Conservation (phyloP, 1,139 yeast species). For the Casaregolazyma lundiana region DNA sequence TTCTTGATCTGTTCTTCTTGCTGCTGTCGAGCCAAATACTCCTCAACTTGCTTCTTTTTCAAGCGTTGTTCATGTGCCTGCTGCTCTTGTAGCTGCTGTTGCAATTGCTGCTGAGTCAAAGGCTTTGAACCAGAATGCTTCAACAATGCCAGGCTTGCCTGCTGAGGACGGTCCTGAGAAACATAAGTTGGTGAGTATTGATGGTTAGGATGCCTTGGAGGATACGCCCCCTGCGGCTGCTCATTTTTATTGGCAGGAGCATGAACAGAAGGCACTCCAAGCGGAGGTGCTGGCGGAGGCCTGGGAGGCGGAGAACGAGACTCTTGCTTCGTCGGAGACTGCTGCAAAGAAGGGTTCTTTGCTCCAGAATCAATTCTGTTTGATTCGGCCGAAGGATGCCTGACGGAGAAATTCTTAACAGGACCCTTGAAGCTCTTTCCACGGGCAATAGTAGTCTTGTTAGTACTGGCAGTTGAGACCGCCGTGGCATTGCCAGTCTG, state of each 20-base stretch:
- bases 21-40: constrained; percentile 10
- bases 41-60: constrained; percentile 13
- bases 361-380: constrained; percentile 1
- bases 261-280: constrained; percentile 35
- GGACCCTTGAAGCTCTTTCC: constrained; percentile 6
- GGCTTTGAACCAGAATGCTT: constrained; percentile 10
- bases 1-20: constrained; percentile 16
- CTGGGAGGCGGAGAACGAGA: constrained; percentile 35
- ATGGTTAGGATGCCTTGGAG: constrained; percentile 17
- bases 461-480: constrained; percentile 9
- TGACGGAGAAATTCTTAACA: constrained; percentile 6
- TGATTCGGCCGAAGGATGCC: constrained; percentile 3
- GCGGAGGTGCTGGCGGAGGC: constrained; percentile 41
- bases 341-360: constrained; percentile 9
- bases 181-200: constrained; percentile 9
- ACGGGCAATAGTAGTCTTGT: constrained; percentile 9
- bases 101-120: constrained; percentile 16
- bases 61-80: constrained; percentile 11
- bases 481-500: constrained; percentile 12
- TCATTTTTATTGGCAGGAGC: constrained; percentile 17
- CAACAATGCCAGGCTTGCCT: constrained; percentile 9
- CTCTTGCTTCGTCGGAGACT: constrained; percentile 14
- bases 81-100: constrained; percentile 16
- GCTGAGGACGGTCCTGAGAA: constrained; percentile 7
- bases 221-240: constrained; percentile 15